Conservation (phyloP, 306 rosid genomes). For the Oemleria cerasiformis region DNA sequence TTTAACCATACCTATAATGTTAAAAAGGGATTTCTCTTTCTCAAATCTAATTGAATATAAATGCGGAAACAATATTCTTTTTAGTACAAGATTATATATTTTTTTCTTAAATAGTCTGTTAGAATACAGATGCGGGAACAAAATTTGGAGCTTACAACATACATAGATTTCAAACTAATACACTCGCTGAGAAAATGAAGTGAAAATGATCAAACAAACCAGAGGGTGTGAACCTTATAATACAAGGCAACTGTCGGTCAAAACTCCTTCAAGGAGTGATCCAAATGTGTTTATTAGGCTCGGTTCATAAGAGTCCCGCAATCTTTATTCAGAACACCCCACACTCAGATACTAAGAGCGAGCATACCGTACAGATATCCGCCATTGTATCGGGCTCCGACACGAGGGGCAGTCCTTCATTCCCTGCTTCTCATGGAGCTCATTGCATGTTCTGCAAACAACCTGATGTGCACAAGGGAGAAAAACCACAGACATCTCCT, state of each 20-base stretch:
- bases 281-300: constrained; percentile 46
- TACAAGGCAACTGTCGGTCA: constrained; percentile 36
- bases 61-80: too few relatives aligned
- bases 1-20: too few relatives aligned
- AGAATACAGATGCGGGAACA: not conserved
- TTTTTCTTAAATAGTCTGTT: not conserved
- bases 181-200: constrained; percentile 4
- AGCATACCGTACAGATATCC: constrained; percentile 68
- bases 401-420: constrained; percentile 97
- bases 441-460: constrained; percentile 89
- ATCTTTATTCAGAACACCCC: constrained; percentile 59
- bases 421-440: constrained; percentile 89
- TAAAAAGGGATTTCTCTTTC: not conserved
- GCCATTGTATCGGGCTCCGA: constrained; percentile 81
- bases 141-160: constrained; percentile 2
- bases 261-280: constrained; percentile 31
- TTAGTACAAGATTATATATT: too few relatives aligned
- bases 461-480: constrained; percentile 96
- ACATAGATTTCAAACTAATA: not conserved
- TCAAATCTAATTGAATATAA: not conserved
- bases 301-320: constrained; percentile 44
- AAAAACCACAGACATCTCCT: constrained; percentile 91
- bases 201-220: constrained; percentile 4
- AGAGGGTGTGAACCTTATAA: constrained; percentile 33
- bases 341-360: constrained; percentile 43